Base-by-base conservation (phyloP, 2,329 filamentous ascomycete species). In the Tricladium varicosporioides region DNA sequence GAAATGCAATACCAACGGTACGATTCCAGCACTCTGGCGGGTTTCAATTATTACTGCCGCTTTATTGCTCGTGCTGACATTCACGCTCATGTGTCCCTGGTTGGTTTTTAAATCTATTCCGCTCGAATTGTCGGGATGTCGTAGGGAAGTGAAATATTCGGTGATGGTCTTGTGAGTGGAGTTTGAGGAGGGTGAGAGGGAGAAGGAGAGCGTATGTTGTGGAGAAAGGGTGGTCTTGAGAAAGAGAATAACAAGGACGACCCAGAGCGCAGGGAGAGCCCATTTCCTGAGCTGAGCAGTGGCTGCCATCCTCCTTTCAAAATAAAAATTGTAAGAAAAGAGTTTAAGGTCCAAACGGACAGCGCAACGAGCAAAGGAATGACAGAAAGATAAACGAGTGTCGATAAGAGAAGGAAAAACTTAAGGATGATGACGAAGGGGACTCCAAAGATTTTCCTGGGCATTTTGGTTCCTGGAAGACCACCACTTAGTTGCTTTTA, bases 21-120 rank as follows among this genome's bases (percentile, higher is more conserved):
- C 62, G 31, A 75, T 66, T 15, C 63, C 65, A 7, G 64, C 59
- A 1, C 70, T 63, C 8, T 65, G 62, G 40, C 71, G 67, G n/a
- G 71, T 72, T 51, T 75, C 73, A 48, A 74, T 67, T 15, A 75
- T 74, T 2, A 72, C 68, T 0, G 73, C 73, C n/a, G 69, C 72
- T 47, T 68, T 69, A 50, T 57, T 59, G 46, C 64, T 67, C 13
- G 58, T 65, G 32, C 56, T 64, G 19, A 65, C 54, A 15, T 68
- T 65, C 9, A 62, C 63, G 0, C 58, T 60, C 14, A 60, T 48
- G 5, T 53, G 22, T 0, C 40, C 45, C 7, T 50, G n/a, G 40
- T 53, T 55, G 19, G 48, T 43, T 9, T 48, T n/a, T 2, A 52
- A 40, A 33, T 58, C 56, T 0, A 43, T 42, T 15, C 55, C 49